phyloP scores from a whole-genome alignment of 1,284 basidiomycete genomes.

The Naganishia albida region DNA sequence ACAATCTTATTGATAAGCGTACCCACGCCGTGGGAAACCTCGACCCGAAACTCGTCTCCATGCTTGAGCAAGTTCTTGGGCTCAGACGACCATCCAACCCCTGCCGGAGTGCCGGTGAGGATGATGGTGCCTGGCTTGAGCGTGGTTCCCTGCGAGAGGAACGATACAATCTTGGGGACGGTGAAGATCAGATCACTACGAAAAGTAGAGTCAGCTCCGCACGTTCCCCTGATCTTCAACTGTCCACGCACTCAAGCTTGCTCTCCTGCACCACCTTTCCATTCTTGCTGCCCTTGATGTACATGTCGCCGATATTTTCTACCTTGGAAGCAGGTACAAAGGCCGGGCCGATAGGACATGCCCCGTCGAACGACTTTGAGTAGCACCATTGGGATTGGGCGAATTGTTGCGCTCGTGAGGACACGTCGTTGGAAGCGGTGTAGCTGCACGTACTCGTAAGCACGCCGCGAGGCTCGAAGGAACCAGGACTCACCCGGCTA shows the following conservation, averaged over 20 bases:
- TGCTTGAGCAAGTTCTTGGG: slow-evolving; percentile 47
- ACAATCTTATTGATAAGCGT: slow-evolving; percentile 55
- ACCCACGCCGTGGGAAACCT: slow-evolving; percentile 53
- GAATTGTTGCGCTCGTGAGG: slow-evolving; percentile 46
- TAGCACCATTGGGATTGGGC: slow-evolving; percentile 51
- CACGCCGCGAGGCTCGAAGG: neutral
- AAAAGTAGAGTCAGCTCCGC: neutral
- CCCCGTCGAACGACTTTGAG: slow-evolving; percentile 54
- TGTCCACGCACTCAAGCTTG: slow-evolving; percentile 45
- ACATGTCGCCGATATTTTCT: slow-evolving; percentile 39
- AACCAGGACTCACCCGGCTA: slow-evolving; percentile 62
- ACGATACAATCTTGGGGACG: slow-evolving; percentile 58
- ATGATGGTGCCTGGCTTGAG: slow-evolving; percentile 78
- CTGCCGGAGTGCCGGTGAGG: slow-evolving; percentile 61
- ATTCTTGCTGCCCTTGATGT: slow-evolving; percentile 47
- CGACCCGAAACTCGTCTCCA: slow-evolving; percentile 54
- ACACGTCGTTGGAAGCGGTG: slow-evolving; percentile 55
- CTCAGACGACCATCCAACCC: slow-evolving; percentile 50
- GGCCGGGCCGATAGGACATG: slow-evolving; percentile 55
- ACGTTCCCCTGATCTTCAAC: neutral
- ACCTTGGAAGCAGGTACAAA: slow-evolving; percentile 45
- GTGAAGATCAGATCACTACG: slow-evolving; percentile 54
- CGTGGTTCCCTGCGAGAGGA: slow-evolving; percentile 82
- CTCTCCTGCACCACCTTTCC: slow-evolving; percentile 50
- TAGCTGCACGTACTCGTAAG: slow-evolving; percentile 35